phyloP scores from a whole-genome alignment of 768 basidiomycete species.

The Macrolepiota dolichaula region DNA sequence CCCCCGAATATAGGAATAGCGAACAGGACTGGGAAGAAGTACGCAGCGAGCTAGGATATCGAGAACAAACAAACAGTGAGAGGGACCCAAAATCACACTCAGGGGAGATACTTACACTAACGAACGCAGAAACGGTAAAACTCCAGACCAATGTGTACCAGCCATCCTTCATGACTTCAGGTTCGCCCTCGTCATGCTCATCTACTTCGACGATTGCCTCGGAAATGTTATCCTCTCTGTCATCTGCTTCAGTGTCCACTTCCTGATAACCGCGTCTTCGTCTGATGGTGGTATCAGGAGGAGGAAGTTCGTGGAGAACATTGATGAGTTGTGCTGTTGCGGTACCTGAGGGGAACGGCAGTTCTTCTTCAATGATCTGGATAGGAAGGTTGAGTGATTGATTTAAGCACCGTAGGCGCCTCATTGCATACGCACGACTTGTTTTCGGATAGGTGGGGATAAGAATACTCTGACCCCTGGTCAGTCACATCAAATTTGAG shows the following conservation, averaged over 20 bases:
- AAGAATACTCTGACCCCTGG: conserved; percentile 71
- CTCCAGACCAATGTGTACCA: conserved; percentile 80
- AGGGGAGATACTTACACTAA: conserved; percentile 58
- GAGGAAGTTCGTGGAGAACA: conserved; percentile 77
- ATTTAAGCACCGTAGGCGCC: background rate
- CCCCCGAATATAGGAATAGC: conserved; percentile 83
- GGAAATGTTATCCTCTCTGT: conserved; percentile 11
- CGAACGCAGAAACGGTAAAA: conserved; percentile 66
- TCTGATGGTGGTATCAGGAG: conserved; percentile 55
- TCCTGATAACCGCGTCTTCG: conserved; percentile 55
- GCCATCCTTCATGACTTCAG: conserved; percentile 58
- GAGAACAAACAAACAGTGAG: background rate
- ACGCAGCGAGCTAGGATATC: conserved; percentile 63
- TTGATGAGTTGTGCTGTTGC: conserved; percentile 95
- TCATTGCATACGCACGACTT: conserved; percentile 64
- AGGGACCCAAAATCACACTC: background rate
- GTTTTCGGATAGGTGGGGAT: conserved; percentile 90
- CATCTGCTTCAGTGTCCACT: conserved; percentile 32
- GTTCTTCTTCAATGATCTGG: conserved; percentile 90
- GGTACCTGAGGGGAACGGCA: conserved; percentile 92
- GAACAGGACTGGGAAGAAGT: conserved; percentile 88
- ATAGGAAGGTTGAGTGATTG: background rate
- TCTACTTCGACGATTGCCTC: conserved; percentile 18
- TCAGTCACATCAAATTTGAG: conserved; percentile 2
- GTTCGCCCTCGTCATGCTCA: conserved; percentile 30